Percentiles rank a stretch among this genome's conserved stretches.
Evolutionary conservation across 805 yeast genomes (phyloP).

Genomic region (Kluyveromyces lactis): DNA sequence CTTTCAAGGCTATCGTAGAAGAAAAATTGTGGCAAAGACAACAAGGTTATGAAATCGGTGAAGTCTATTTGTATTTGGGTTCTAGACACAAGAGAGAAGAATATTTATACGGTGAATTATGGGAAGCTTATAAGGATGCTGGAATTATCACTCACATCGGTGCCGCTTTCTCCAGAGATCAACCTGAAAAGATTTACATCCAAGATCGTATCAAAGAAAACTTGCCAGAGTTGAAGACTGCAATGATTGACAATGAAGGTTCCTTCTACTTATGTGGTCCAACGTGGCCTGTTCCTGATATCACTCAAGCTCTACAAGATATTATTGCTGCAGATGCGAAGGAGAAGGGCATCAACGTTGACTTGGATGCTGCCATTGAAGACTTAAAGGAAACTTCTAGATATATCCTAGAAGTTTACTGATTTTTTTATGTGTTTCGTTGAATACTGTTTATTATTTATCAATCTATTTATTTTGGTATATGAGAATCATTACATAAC

Average conservation of each 20-base stretch:
- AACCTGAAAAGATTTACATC: slow-evolving; percentile 86
- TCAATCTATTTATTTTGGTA: background rate
- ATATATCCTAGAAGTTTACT: slow-evolving; percentile 89
- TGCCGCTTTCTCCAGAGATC: slow-evolving; percentile 97
- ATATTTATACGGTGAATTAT: slow-evolving; percentile 89
- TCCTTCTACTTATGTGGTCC: slow-evolving; percentile 97
- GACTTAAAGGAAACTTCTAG: slow-evolving; percentile 89
- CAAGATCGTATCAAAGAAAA: slow-evolving; percentile 87
- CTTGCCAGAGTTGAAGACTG: slow-evolving; percentile 62
- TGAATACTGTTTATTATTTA: too few relatives aligned
- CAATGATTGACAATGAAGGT: slow-evolving; percentile 72
- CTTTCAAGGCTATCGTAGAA: slow-evolving; percentile 94
- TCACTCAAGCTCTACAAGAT: slow-evolving; percentile 81
- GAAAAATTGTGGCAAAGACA: slow-evolving; percentile 89
- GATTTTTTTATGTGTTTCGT: slow-evolving; percentile 10
- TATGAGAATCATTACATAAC: slow-evolving; percentile 38
- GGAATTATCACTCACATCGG: slow-evolving; percentile 91
- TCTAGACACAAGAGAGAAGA: slow-evolving; percentile 94
- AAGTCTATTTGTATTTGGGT: slow-evolving; percentile 79
- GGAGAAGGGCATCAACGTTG: slow-evolving; percentile 56
- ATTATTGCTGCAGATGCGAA: slow-evolving; percentile 67
- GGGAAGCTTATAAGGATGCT: slow-evolving; percentile 94
- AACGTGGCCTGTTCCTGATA: slow-evolving; percentile 98
- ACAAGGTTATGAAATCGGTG: slow-evolving; percentile 86
- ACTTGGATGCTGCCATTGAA: slow-evolving; percentile 74